These are phyloP conservation scores for Coniochaeta prunicola DNA, from an alignment of 2,329 filamentous ascomycete species.

Conservation along the genomic window DNA sequence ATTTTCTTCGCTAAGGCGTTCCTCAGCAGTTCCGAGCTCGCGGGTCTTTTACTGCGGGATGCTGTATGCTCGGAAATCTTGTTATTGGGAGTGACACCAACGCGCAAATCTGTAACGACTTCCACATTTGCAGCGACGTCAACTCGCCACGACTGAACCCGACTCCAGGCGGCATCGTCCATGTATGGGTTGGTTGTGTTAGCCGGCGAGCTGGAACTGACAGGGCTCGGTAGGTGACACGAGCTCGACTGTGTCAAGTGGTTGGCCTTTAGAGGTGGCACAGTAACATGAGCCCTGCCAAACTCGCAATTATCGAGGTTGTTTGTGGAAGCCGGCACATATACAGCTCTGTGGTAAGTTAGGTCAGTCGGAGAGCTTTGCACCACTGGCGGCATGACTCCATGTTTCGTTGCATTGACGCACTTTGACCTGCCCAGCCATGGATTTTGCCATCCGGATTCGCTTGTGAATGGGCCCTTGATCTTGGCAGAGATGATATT, in stretches of 20 bases:
- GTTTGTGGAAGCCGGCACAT: neutral
- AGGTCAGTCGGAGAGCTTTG: neutral
- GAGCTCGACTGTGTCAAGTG: neutral
- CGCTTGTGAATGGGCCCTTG: constrained; percentile 51
- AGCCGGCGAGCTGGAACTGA: neutral
- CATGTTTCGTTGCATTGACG: constrained; percentile 10
- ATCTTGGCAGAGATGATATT: constrained; percentile 53
- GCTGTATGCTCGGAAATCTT: neutral
- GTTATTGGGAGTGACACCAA: neutral
- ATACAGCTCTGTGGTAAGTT: no score
- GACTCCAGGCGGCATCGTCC: neutral
- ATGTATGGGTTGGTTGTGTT: neutral
- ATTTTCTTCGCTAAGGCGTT: neutral
- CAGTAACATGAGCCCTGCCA: neutral
- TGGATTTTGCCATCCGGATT: constrained; percentile 44
- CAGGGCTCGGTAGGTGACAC: neutral
- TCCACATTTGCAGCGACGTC: neutral
- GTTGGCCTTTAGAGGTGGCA: neutral
- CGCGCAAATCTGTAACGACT: neutral
- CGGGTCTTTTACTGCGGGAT: neutral
- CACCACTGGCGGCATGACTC: neutral
- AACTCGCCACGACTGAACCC: neutral
- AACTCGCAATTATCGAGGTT: neutral
- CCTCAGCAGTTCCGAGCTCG: neutral
- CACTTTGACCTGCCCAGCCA: constrained; percentile 28